Conservation (phyloP, 164 flowering plant species). For the Nymphaea thermarum region DNA sequence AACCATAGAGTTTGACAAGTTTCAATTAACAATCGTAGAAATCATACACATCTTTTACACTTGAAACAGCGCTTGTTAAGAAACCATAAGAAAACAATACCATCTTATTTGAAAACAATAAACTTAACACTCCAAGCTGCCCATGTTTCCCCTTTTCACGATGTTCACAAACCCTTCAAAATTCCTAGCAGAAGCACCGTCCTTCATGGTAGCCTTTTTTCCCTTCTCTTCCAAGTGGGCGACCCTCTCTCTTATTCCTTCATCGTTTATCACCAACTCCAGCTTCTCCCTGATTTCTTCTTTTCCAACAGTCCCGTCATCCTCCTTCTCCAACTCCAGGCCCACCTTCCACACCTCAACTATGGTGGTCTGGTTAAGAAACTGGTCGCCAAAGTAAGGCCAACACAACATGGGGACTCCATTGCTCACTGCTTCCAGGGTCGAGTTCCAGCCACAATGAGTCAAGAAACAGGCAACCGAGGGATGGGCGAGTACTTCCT, state of each 20-base stretch:
- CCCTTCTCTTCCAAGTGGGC: neutral
- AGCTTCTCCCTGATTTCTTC: constrained; percentile 4
- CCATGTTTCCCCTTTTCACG: neutral
- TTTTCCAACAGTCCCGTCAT: neutral
- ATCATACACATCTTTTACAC: no score
- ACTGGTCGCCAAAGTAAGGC: constrained; percentile 9
- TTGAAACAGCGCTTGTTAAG: no score
- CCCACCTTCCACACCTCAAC: constrained; percentile 3
- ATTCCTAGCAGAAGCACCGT: constrained; percentile 3
- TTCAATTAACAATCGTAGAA: no score
- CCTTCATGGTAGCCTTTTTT: neutral
- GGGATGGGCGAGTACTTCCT: constrained; percentile 3
- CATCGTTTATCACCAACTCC: constrained; percentile 1
- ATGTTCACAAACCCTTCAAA: neutral
- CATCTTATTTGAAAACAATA: no score
- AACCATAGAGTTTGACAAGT: no score
- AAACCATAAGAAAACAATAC: no score
- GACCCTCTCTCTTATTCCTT: constrained; percentile 5
- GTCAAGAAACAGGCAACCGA: constrained; percentile 5
- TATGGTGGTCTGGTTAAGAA: neutral
- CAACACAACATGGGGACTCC: constrained; percentile 5
- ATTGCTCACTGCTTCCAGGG: constrained; percentile 1
- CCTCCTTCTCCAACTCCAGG: neutral
- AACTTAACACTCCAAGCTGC: no score
- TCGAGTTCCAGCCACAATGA: constrained; percentile 9